Evolutionary conservation across 805 yeast species (phyloP).

Genomic region (Nematodospora valgi): DNA sequence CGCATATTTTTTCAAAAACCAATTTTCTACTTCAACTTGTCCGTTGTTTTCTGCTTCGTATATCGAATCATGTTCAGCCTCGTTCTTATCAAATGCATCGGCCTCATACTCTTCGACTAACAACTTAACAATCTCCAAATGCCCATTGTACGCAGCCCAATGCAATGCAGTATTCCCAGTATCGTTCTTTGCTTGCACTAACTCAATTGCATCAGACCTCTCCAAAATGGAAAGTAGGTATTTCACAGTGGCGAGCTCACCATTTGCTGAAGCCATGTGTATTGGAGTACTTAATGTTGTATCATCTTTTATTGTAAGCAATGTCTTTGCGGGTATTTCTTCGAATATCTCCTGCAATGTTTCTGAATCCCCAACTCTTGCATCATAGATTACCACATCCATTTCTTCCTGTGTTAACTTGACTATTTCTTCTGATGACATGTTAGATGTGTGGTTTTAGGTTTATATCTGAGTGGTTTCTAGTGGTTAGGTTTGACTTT

Average conservation of each 20-base stretch:
- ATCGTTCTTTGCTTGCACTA: slow-evolving; percentile 49
- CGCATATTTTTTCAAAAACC: slow-evolving; percentile 68
- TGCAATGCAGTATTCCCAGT: slow-evolving; percentile 93
- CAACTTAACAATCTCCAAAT: slow-evolving; percentile 62
- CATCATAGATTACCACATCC: slow-evolving; percentile 77
- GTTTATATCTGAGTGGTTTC: too few relatives aligned
- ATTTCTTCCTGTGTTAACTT: slow-evolving; percentile 66
- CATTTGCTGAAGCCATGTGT: slow-evolving; percentile 97
- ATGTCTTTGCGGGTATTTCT: slow-evolving; percentile 45
- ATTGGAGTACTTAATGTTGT: slow-evolving; percentile 68
- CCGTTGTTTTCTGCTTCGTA: slow-evolving; percentile 84
- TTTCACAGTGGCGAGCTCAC: slow-evolving; percentile 67
- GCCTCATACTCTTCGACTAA: slow-evolving; percentile 74
- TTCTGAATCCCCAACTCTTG: slow-evolving; percentile 85
- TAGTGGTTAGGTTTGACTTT: not conserved
- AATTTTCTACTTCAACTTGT: slow-evolving; percentile 73
- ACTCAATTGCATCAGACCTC: slow-evolving; percentile 37
- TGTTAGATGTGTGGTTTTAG: too few relatives aligned
- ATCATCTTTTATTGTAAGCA: slow-evolving; percentile 56
- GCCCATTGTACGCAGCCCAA: slow-evolving; percentile 94
- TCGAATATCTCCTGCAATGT: slow-evolving; percentile 66
- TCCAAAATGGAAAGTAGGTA: slow-evolving; percentile 52
- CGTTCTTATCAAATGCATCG: slow-evolving; percentile 77
- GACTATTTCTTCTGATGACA: slow-evolving; percentile 14
- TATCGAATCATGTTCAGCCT: slow-evolving; percentile 75